Conservation (phyloP, 2,329 filamentous ascomycete species). For the Cadophora sp. region DNA sequence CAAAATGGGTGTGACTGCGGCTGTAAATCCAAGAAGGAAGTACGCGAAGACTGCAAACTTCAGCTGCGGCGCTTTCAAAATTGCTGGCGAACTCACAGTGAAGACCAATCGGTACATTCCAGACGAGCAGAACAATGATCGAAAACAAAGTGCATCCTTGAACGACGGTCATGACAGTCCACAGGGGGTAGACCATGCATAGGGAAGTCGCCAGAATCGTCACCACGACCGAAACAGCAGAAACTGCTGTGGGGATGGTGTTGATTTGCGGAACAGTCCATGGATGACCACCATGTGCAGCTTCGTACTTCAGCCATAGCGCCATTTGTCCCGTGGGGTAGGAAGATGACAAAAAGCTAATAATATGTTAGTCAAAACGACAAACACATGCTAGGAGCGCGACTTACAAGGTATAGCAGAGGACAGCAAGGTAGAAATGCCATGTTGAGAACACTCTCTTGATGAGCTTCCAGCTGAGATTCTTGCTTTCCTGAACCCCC, state of each 20-base stretch:
- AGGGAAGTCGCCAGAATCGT: slow-evolving; percentile 42
- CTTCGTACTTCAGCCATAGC: slow-evolving; percentile 18
- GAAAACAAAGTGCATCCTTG: slow-evolving; percentile 36
- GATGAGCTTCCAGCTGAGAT: slow-evolving; percentile 34
- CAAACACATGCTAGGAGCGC: not conserved
- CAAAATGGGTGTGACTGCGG: slow-evolving; percentile 40
- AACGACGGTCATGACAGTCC: slow-evolving; percentile 42
- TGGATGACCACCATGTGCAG: slow-evolving; percentile 15
- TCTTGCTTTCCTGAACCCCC: slow-evolving; percentile 23
- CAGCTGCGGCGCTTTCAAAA: not conserved
- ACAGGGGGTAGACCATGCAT: slow-evolving; percentile 46
- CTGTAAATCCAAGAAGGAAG: slow-evolving; percentile 39
- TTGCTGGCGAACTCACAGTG: slow-evolving; percentile 29
- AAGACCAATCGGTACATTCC: slow-evolving; percentile 40
- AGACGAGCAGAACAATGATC: slow-evolving; percentile 39
- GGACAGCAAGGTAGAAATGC: slow-evolving; percentile 42
- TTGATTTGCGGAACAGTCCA: slow-evolving; percentile 44
- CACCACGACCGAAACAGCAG: slow-evolving; percentile 35
- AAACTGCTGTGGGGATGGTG: slow-evolving; percentile 32
- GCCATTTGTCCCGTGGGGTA: slow-evolving; percentile 25
- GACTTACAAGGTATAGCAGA: slow-evolving; percentile 38
- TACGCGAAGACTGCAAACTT: slow-evolving; percentile 27
- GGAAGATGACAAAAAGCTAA: slow-evolving; percentile 29
- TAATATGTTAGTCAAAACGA: not conserved
- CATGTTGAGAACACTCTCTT: slow-evolving; percentile 42